phyloP scores from a whole-genome alignment of 2,329 filamentous ascomycete species.

The Ustilaginoidea virens region DNA sequence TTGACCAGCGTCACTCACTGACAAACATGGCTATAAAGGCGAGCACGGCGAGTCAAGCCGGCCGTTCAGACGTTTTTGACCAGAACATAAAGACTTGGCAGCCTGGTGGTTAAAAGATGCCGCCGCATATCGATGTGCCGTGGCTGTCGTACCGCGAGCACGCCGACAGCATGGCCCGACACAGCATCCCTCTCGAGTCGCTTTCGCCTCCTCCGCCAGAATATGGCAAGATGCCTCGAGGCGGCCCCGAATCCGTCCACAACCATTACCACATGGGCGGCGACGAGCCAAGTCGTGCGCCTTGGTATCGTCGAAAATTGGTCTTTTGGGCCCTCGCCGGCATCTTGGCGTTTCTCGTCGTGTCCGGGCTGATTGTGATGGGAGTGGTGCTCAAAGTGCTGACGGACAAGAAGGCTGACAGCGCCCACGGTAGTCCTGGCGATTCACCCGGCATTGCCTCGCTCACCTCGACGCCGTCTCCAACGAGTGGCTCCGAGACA shows the following conservation, averaged over 20 bases:
- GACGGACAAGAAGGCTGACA: slow-evolving; percentile 2
- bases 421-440: neutral
- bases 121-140: no score
- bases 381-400: slow-evolving; percentile 8
- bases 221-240: slow-evolving; percentile 1
- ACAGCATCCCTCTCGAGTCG: slow-evolving; percentile 1
- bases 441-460: neutral
- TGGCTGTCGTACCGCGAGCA: no score
- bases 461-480: neutral
- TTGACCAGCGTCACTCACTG: no score
- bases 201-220: slow-evolving; percentile 1
- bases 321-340: slow-evolving; percentile 4
- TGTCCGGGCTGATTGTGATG: slow-evolving; percentile 3
- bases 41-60: no score
- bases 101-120: no score
- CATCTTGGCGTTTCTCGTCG: slow-evolving; percentile 3
- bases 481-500: no score
- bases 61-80: no score
- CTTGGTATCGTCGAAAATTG: slow-evolving; percentile 8
- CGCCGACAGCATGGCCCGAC: neutral
- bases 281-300: neutral
- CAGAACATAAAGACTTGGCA: no score
- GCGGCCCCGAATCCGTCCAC: slow-evolving; percentile 4
- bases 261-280: slow-evolving; percentile 8
- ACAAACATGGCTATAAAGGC: no score